Evolutionary conservation across 1,284 basidiomycete species (phyloP), one percentile per base, ranked within the genome.

Genomic region (Porodaedalea pini): DNA sequence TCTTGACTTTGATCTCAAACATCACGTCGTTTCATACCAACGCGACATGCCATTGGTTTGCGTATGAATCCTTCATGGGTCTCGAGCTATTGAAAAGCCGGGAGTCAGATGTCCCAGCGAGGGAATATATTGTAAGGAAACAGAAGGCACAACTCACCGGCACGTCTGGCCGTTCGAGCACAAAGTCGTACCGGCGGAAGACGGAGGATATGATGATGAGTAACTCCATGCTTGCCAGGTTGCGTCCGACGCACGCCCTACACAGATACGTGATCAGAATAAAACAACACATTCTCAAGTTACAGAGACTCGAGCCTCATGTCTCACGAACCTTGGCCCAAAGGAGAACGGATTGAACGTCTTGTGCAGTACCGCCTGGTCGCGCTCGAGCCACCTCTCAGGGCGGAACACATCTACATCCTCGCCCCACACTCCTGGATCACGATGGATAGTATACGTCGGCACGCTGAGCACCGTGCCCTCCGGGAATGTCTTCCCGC

Each of bases 321-420:
- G 11, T 34, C 21, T 19, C 25, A 29, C 49, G 21, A n/a, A 51
- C 31, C 51, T 23, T 13, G 83, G 84, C 5, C 85, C 85, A 58
- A 79, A 74, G 1, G 85, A 88, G 68, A 91, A 91, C 2, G 86
- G 85, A 65, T 90, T 91, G 67, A 90, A 90, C 0, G 82, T 76
- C 69, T 80, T 85, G 65, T 86, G 81, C 25, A 90, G 80, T 15
- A 71, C 71, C 21, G 74, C 76, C 61, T 76, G 70, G 63, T 86
- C 83, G 40, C 76, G 71, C 65, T 90, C 89, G 60, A 92, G 82
- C 89, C 90, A 94, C 21, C 92, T 77, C 66, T 93, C 90, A 0
- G 88, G 90, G 36, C 88, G 73, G 73, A 80, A 93, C n/a, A 67
- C 77, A 23, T 90, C 85, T n/a, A 78, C 76, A 65, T 94, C 92